Evolutionary conservation across 2,329 filamentous ascomycete genomes (phyloP), one percentile per base, ranked within the genome.

Genomic region (Alternaria tenuissima): DNA sequence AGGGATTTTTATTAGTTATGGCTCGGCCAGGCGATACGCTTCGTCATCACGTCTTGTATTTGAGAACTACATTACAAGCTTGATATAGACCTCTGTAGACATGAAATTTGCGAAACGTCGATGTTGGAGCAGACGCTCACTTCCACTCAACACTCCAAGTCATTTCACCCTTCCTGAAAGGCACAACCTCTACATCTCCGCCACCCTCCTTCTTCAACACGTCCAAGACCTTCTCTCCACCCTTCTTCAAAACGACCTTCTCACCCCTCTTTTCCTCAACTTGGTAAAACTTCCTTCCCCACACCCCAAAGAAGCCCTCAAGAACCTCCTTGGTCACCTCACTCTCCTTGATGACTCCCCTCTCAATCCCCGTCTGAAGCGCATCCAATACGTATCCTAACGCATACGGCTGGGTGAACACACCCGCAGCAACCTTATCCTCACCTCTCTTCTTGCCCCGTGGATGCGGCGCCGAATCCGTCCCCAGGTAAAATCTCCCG

Each of bases 391-490:
- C 88, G 48, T 89, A 83, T 55, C 88, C 87, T 2, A 88, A 83
- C 0, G 88, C 88, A 73, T 88, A 88, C 4, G 89, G 89, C 79
- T 94, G 91, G 1, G 91, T 94, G 76, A 93, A 94, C 43, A 94
- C 91, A 5, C 91, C 91, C 0, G 91, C 91, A 0, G 88, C 85
- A 68, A 74, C 75, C 82, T 76, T 81, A 54, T 81, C 81, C 57
- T 79, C 80, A 8, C 84, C 85, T 56, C 83, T 81, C 79, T 92
- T 92, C 61, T 85, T 84, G n/a, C 76, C 73, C 4, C 87, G 79
- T 11, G 85, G 84, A 73, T 92, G 87, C 74, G 91, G 90, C n/a
- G 91, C 91, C 14, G 85, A 88, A 75, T 93, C 91, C 2, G 84
- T 88, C 39, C 87, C 89, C 22, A 94, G 87, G 81, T 93, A 93